phyloP scores from a whole-genome alignment of 2,329 filamentous ascomycete species.

The Aureobasidium pullulans region DNA sequence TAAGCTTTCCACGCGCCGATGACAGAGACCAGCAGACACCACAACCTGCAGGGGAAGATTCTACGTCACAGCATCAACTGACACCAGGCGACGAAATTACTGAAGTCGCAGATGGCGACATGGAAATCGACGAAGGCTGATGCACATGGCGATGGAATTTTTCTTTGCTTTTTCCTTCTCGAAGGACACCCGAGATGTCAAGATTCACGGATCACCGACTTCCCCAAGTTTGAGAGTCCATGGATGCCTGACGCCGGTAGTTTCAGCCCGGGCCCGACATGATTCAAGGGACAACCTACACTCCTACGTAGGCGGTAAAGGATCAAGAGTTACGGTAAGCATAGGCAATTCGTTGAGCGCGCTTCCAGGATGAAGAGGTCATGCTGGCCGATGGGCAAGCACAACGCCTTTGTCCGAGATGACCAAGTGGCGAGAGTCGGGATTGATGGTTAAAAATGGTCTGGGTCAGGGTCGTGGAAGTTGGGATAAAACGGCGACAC shows the following conservation, averaged over 20 bases:
- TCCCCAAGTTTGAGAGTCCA: slow-evolving; percentile 5
- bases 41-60: slow-evolving; percentile 5
- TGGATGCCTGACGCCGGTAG: slow-evolving; percentile 13
- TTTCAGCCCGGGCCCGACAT: slow-evolving; percentile 8
- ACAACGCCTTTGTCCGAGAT: not conserved
- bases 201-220: not conserved
- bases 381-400: slow-evolving; percentile 55
- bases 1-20: slow-evolving; percentile 28
- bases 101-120: slow-evolving; percentile 15
- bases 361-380: slow-evolving; percentile 61
- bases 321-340: not conserved
- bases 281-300: not conserved
- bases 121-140: slow-evolving; percentile 17
- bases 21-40: slow-evolving; percentile 21
- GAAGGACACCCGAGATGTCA: slow-evolving; percentile 1
- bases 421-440: slow-evolving; percentile 9
- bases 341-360: slow-evolving; percentile 1
- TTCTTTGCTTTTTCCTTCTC: not conserved
- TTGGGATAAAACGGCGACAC: slow-evolving; percentile 11
- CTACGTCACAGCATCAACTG: slow-evolving; percentile 5
- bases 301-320: slow-evolving; percentile 12
- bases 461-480: slow-evolving; percentile 12
- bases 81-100: slow-evolving; percentile 13
- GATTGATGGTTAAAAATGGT: not conserved
- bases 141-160: not conserved